Evolutionary conservation across 345 rosid species (phyloP).

Genomic region (Ricinus communis): DNA sequence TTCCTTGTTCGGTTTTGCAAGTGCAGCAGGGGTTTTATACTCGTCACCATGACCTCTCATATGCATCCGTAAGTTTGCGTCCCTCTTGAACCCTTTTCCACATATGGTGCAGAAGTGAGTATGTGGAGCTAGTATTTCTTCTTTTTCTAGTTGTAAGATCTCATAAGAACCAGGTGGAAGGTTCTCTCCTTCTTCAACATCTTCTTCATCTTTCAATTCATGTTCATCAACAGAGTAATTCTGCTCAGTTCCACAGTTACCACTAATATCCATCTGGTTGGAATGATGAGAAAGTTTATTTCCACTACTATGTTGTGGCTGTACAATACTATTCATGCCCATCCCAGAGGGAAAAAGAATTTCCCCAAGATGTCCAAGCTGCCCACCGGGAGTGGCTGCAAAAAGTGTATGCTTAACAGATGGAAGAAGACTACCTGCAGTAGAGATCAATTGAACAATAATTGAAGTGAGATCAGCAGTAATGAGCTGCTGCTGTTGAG

Average conservation of each 20-base stretch:
- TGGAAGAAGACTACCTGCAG: constrained; percentile 94
- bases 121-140: constrained; percentile 97
- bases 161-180: constrained; percentile 94
- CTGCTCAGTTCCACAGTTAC: constrained; percentile 34
- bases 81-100: constrained; percentile 98
- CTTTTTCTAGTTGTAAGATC: constrained; percentile 89
- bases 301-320: constrained; percentile 40
- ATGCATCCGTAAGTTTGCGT: constrained; percentile 95
- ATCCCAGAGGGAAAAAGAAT: constrained; percentile 42
- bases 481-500: constrained; percentile 79
- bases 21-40: constrained; percentile 91
- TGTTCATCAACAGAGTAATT: constrained; percentile 58
- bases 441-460: constrained; percentile 85
- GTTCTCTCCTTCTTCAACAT: constrained; percentile 84
- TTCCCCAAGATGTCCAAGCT: constrained; percentile 60
- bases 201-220: constrained; percentile 89
- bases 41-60: constrained; percentile 99
- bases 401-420: constrained; percentile 65
- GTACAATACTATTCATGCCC: constrained; percentile 38
- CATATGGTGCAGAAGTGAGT: constrained; percentile 94
- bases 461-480: constrained; percentile 91
- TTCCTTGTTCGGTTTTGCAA: constrained; percentile 86
- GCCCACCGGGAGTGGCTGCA: constrained; percentile 44
- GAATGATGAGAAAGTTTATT: constrained; percentile 39
- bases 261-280: constrained; percentile 38